Evolutionary conservation across 257 asterid species (phyloP), one percentile per base, ranked within the genome.

Genomic region (Dorcoceras hygrometricum): DNA sequence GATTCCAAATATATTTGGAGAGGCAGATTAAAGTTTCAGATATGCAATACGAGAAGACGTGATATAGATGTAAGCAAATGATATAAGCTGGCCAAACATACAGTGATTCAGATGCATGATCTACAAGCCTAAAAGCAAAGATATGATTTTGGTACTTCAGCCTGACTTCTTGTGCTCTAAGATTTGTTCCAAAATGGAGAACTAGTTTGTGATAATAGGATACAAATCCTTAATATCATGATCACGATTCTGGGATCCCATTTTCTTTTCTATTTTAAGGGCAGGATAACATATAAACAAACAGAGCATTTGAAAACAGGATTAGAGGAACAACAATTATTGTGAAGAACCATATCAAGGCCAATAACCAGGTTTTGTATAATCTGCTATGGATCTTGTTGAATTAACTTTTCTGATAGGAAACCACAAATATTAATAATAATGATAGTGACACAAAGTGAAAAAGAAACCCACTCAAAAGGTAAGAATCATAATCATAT

Each of bases 31-130:
- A 27, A 36, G n/a, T 16, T n/a, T 64, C 48, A 24, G 68, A 48
- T 64, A 18, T 26, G 26, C 7, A 23, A 24, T 23, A 66, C 43
- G 59, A 60, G 48, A 59, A 39, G 24, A 43, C 70, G 68, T 43
- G 43, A 24, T 11, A 24, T 20, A 72, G 51, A 27, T 5, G 43
- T 51, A 70, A 32, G 58, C 51, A 32, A 20, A 4, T 57, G 16
- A 48, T 62, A 69, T 46, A 64, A 71, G 64, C 59, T 7, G 39
- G 53, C 43, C 28, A 6, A 24, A 22, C 60, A 62, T n/a, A n/a
- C n/a, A n/a, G n/a, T n/a, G n/a, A n/a, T 61, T 55, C 32, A 46
- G 51, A 66, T 67, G 64, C 26, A 27, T 55, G 56, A n/a, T 57
- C 57, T 34, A 48, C 24, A 56, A 48, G 31, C 67, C 53, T 61